These are phyloP conservation scores for Xylaria intraflava DNA, from an alignment of 495 filamentous ascomycete genomes.

Conservation along the genomic window DNA sequence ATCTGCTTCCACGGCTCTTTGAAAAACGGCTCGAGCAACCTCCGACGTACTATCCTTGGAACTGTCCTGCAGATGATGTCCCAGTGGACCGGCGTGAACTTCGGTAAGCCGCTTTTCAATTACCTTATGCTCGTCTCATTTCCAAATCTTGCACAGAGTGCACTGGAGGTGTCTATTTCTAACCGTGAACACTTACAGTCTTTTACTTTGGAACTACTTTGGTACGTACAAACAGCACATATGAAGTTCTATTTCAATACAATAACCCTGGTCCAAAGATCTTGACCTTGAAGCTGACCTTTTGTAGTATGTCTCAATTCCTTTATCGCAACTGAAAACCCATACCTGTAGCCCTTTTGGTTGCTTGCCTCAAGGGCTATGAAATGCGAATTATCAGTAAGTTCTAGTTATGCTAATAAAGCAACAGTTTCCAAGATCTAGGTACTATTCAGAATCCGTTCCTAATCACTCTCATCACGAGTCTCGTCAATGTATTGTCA, in stretches of 20 bases:
- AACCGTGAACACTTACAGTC: slow-evolving; percentile 33
- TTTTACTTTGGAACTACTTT: slow-evolving; percentile 86
- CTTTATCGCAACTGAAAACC: background rate
- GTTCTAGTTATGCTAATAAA: background rate
- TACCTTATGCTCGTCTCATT: background rate
- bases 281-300: background rate
- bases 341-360: background rate
- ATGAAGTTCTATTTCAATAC: background rate
- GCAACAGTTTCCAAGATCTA: slow-evolving; percentile 53
- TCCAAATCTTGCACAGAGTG: no score
- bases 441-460: slow-evolving; percentile 68
- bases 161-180: background rate
- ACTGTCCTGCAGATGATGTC: slow-evolving; percentile 67
- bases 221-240: background rate
- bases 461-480: slow-evolving; percentile 73
- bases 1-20: slow-evolving; percentile 60
- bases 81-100: slow-evolving; percentile 69
- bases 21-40: slow-evolving; percentile 49
- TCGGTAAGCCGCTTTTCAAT: slow-evolving; percentile 26
- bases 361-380: background rate
- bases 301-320: slow-evolving; percentile 2
- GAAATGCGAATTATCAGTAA: background rate
- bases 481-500: slow-evolving; percentile 76
- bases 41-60: slow-evolving; percentile 71
- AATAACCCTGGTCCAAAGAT: no score